Evolutionary conservation across 441 rosid species (phyloP), one percentile per base, ranked within the genome.

Genomic region (Mallotus repandus): DNA sequence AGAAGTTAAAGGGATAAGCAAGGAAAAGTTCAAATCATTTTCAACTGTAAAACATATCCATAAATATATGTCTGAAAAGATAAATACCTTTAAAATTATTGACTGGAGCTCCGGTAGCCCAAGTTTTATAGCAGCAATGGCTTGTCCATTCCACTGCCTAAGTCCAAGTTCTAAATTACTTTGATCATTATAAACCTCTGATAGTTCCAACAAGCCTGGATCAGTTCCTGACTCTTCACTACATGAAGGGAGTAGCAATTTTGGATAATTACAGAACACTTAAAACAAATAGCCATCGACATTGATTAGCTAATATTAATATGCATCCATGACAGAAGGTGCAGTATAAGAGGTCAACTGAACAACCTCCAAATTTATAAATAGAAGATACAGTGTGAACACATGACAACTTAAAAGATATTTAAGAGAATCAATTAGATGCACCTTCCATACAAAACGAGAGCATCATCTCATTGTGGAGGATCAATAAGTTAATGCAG

Each of bases 121-220:
- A 9, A 81, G 82, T 77, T 87, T 84, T 72, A 83, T 56, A 50
- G 89, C 93, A 73, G 92, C 86, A 77, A 85, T 79, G 72, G 85
- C 79, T 80, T 89, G 87, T 71, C 91, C 84, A 81, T 85, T 92
- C 89, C 87, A 79, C 80, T 86, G 84, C 74, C 85, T 85, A 49
- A 87, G 88, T 64, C 97, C 98, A 53, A 85, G 82, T 84, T 89
- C 94, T 73, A 94, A 81, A 83, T 82, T 75, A 73, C 82, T 86
- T 61, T 84, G 81, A 63, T 32, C 77, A 63, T 76, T 68, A 15
- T 86, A 65, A 69, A 70, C 70, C 84, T 81, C 49, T 50, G 87
- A 84, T 70, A 73, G 80, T 64, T 86, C 89, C 92, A 88, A 88
- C 29, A 84, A 60, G 72, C 85, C 85, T 4, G 79, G 87, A 78